A percentile compares a stretch with the other conserved stretches of the same genome.
Conservation (phyloP, 257 asterid genomes). For the Capsicum pubescens region DNA sequence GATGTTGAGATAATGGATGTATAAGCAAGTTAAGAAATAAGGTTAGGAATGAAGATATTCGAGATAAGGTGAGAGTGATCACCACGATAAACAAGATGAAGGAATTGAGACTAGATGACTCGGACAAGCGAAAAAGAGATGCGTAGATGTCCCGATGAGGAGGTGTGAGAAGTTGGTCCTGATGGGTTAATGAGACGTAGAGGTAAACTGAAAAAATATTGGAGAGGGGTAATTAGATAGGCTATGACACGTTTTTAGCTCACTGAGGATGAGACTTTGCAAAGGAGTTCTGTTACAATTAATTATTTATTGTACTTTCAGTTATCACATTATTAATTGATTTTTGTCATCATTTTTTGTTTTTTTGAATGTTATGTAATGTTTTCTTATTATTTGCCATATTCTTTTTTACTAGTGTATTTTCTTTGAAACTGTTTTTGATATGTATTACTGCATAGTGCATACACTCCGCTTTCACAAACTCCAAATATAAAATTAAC, state of each 20-base stretch:
- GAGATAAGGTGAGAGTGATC: not conserved
- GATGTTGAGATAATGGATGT: no score
- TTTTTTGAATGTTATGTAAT: not conserved
- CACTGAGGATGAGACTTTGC: not conserved
- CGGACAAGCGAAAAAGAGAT: not conserved
- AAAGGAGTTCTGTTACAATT: not conserved
- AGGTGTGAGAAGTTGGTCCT: not conserved
- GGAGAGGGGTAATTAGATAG: no score
- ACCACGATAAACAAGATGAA: no score
- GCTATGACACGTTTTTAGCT: no score
- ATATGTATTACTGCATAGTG: no score
- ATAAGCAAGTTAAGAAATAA: no score
- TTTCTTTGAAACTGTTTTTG: no score
- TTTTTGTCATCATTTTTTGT: not conserved
- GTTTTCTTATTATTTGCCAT: not conserved
- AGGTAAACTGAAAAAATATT: no score
- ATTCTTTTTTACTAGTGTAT: not conserved
- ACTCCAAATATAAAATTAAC: no score
- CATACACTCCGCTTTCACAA: no score
- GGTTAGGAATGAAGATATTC: no score
- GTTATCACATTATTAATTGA: not conserved
- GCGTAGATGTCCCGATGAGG: fast-evolving
- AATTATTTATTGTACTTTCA: not conserved
- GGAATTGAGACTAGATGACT: not conserved
- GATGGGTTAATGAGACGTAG: not conserved